These are phyloP conservation scores for Trypanosomatidae sp. DNA, from an alignment of 208 protist species.

Conservation along the genomic window DNA sequence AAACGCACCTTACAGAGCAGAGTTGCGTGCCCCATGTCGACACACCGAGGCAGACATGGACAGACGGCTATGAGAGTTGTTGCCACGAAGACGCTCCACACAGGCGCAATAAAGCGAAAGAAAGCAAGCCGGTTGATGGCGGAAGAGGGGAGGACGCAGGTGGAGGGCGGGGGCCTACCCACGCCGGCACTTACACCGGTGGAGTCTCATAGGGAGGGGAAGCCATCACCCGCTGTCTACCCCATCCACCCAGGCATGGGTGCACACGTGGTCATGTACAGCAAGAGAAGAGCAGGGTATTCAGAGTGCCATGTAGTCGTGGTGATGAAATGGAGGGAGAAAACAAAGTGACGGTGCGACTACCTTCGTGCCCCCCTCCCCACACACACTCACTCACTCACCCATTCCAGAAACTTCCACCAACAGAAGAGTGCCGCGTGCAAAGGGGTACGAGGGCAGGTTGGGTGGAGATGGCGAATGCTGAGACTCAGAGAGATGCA, in stretches of 20 bases:
- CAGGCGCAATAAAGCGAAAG: background rate
- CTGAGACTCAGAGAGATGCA: too few species aligned
- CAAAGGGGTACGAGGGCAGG: too few species aligned
- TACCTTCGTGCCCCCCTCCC: too few species aligned
- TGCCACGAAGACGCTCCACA: background rate
- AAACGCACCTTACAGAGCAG: background rate
- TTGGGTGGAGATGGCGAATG: too few species aligned
- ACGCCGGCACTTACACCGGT: background rate
- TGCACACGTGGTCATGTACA: background rate
- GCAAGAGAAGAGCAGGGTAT: background rate
- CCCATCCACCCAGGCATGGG: background rate
- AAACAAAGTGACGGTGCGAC: background rate
- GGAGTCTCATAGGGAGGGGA: background rate
- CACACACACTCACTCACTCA: too few species aligned
- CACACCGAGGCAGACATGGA: background rate
- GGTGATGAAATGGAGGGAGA: background rate
- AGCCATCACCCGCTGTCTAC: background rate
- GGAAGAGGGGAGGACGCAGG: background rate
- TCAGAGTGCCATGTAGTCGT: background rate
- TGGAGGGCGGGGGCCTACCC: background rate
- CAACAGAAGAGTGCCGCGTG: too few species aligned
- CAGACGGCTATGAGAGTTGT: background rate
- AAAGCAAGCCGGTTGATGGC: background rate
- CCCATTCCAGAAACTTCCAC: too few species aligned
- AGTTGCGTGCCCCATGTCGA: background rate